Evolutionary conservation across 1,284 basidiomycete species (phyloP), one percentile per base, ranked within the genome.

Genomic region (Cryptococcus sp.): DNA sequence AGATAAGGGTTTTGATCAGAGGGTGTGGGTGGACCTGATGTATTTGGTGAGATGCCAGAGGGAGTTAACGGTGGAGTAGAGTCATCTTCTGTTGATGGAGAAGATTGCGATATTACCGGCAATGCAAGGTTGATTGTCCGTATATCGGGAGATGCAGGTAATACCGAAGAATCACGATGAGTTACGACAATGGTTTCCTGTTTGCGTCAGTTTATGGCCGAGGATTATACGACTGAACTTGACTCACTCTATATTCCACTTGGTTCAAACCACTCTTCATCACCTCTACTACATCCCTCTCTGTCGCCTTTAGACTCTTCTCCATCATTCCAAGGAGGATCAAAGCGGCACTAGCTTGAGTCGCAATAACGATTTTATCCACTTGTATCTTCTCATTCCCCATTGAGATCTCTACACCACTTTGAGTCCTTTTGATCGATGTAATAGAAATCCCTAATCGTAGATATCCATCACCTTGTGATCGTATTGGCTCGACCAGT

Each of bases 91-190:
- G 44, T n/a, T 36, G 44, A 48, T 7, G 49, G 41, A 23, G 47
- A n/a, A 38, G 53, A 15, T 10, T 14, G 7, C 5, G 58, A 31
- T 23, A 46, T 23, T 34, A 42, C 41, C 3, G 32, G 65, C 30
- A 67, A 70, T 51, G 86, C 79, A 37, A 89, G 78, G 66, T 89
- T 89, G 56, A 88, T 80, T 56, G 86, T 85, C 23, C 85, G 79
- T 51, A 79, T 63, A 68, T 89, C 86, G 4, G 61, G 52, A 30
- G 55, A 76, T 58, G 34, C 75, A 64, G 87, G 86, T 6, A 88
- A 72, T 30, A 88, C 72, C 0, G 79, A 73, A 2, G 70, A 62
- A 66, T 88, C 86, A 23, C 83, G 83, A 67, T 89, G 87, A 59
- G 86, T 88, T 54, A 87, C 78, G 49, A 88, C 86, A 42, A 86